Evolutionary conservation across 495 filamentous ascomycete species (phyloP).

Genomic region (Xylaria palmicola): DNA sequence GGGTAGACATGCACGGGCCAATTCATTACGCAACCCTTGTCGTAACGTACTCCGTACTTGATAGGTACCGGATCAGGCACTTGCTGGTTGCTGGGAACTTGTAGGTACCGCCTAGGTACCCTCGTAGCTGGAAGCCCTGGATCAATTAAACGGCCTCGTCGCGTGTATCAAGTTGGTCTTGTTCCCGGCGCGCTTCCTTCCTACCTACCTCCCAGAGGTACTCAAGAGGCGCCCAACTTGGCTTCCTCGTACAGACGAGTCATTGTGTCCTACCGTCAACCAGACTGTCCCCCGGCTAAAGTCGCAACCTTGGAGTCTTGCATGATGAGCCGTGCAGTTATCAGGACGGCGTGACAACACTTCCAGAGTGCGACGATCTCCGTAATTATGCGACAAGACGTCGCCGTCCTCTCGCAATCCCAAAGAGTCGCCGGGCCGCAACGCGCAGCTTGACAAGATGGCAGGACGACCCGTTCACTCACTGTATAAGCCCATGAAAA

Average conservation of each 20-base stretch:
- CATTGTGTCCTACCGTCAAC: background rate
- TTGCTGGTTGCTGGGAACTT: too few relatives aligned
- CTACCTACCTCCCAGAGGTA: too few relatives aligned
- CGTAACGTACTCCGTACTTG: background rate
- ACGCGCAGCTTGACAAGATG: slow-evolving; percentile 22
- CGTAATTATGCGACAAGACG: slow-evolving; percentile 9
- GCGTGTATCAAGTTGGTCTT: background rate
- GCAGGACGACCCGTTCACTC: slow-evolving; percentile 29
- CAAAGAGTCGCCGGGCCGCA: background rate
- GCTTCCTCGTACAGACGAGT: too few relatives aligned
- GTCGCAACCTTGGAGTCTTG: background rate
- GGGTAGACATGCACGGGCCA: background rate
- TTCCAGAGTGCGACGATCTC: background rate
- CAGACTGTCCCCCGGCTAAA: background rate
- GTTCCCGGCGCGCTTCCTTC: too few relatives aligned
- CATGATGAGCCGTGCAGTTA: background rate
- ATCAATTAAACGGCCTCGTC: slow-evolving; percentile 1
- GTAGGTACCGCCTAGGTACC: background rate
- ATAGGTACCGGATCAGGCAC: too few relatives aligned
- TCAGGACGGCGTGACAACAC: too few relatives aligned
- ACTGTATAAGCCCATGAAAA: background rate
- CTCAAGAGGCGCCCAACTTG: too few relatives aligned
- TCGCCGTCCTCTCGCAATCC: too few relatives aligned
- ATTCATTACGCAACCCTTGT: background rate
- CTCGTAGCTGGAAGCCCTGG: too few relatives aligned